Evolutionary conservation across 2,329 filamentous ascomycete genomes (phyloP).

Genomic region (Pezicula neosporulosa): DNA sequence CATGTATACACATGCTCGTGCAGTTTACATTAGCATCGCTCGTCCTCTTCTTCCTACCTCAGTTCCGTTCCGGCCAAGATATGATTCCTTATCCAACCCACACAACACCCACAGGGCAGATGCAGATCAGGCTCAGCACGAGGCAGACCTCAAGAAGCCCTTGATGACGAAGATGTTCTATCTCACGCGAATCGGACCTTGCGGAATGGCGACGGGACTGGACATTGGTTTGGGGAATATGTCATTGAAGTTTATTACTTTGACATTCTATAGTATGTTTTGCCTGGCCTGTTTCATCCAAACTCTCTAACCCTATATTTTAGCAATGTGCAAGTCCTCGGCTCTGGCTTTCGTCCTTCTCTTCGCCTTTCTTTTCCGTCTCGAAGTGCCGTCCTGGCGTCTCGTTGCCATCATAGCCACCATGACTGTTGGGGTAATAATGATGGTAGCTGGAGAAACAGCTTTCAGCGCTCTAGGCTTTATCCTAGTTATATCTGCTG

Average conservation of each 20-base stretch:
- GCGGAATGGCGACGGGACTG: conserved; percentile 86
- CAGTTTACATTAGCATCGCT: conserved; percentile 78
- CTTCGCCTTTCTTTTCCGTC: conserved; percentile 90
- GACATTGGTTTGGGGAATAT: conserved; percentile 97
- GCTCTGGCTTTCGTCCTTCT: conserved; percentile 91
- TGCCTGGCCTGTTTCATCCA: background rate
- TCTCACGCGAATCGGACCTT: conserved; percentile 84
- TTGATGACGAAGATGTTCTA: conserved; percentile 90
- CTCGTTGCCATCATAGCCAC: conserved; percentile 82
- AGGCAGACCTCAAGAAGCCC: conserved; percentile 33
- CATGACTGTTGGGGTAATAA: conserved; percentile 91
- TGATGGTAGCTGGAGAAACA: conserved; percentile 97
- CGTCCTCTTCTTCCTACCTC: conserved; percentile 80
- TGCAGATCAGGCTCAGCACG: conserved; percentile 23
- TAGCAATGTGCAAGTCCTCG: conserved; percentile 97
- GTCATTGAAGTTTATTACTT: conserved; percentile 90
- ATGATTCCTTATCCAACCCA: conserved; percentile 31
- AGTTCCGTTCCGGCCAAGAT: conserved; percentile 70
- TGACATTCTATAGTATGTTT: conserved; percentile 86
- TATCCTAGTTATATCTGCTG: conserved; percentile 85
- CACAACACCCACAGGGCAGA: conserved; percentile 25
- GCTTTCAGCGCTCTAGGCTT: conserved; percentile 87
- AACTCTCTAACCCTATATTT: conserved; percentile 7
- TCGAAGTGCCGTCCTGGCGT: conserved; percentile 83
- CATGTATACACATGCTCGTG: conserved; percentile 91